A percentile compares a stretch with the other conserved stretches of the same genome.
phyloP scores from a whole-genome alignment of 257 asterid genomes.

The Penstemon davidsonii region DNA sequence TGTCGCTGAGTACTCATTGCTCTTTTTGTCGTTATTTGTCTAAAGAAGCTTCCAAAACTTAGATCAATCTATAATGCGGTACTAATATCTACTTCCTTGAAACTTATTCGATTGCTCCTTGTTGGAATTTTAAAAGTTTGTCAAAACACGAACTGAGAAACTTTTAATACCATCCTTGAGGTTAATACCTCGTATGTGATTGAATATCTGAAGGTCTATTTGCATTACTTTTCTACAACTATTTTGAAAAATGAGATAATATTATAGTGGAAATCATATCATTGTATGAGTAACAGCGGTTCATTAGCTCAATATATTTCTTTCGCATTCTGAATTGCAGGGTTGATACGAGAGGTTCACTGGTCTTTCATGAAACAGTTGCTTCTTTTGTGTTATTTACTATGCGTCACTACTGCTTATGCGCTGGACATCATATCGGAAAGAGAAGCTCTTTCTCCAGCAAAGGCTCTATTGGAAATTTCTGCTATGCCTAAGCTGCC shows the following conservation, averaged over 20 bases:
- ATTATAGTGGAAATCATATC: no score
- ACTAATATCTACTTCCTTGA: constrained; percentile 24
- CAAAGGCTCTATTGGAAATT: constrained; percentile 32
- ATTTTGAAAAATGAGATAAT: no score
- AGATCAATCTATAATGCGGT: constrained; percentile 82
- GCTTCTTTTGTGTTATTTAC: constrained; percentile 47
- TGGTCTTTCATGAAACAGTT: constrained; percentile 46
- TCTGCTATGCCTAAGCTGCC: constrained; percentile 45
- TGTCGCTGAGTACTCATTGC: no score
- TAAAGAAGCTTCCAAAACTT: constrained; percentile 87
- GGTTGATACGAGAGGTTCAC: constrained; percentile 37
- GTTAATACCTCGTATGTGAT: no score
- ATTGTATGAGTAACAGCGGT: no score
- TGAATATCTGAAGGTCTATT: no score
- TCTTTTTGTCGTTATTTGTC: constrained; percentile 56
- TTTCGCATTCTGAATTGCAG: constrained; percentile 43
- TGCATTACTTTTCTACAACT: no score
- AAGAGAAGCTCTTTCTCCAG: constrained; percentile 39
- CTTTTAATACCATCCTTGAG: no score
- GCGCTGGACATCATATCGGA: constrained; percentile 36
- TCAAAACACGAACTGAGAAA: not conserved
- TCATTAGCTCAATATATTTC: not conserved
- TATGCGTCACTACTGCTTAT: constrained; percentile 43
- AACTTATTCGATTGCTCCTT: constrained; percentile 16
- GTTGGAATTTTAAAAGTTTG: constrained; percentile 20